Conservation (phyloP, 192 early-diverging fungal genomes). For the Coemansia sp. region DNA sequence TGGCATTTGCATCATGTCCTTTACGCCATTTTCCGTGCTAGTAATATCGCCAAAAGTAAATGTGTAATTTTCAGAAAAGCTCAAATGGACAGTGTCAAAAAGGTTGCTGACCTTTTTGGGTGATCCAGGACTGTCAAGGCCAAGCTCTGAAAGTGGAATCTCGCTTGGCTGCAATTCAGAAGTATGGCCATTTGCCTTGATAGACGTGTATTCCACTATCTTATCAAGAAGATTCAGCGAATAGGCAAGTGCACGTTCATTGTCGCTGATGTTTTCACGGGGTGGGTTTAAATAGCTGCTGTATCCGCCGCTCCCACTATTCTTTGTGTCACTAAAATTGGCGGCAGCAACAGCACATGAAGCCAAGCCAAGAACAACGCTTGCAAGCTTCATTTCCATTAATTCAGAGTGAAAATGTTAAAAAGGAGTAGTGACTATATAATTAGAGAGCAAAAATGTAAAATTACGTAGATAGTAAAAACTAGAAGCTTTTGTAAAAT, state of each 20-base stretch:
- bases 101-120: slow-evolving; percentile 17
- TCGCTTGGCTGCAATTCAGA: slow-evolving; percentile 4
- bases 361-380: background rate
- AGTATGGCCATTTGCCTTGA: background rate
- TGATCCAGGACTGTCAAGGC: slow-evolving; percentile 14
- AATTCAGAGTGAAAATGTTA: background rate
- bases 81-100: slow-evolving; percentile 12
- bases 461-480: no score
- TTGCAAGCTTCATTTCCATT: background rate
- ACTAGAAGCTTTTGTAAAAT: no score
- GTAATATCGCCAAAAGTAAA: background rate
- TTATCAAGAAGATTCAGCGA: slow-evolving; percentile 16
- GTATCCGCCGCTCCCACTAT: background rate
- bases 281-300: background rate
- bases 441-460: no score
- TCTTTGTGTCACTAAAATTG: background rate
- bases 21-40: background rate
- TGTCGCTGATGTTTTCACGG: background rate
- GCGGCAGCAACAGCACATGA: background rate
- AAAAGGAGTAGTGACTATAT: background rate
- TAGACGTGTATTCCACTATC: slow-evolving; percentile 14
- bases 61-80: slow-evolving; percentile 17
- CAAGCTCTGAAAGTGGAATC: slow-evolving; percentile 23
- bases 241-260: slow-evolving; percentile 15
- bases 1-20: slow-evolving; percentile 27